Evolutionary conservation across 306 rosid genomes (phyloP).

Genomic region (Trifolium pratense): DNA sequence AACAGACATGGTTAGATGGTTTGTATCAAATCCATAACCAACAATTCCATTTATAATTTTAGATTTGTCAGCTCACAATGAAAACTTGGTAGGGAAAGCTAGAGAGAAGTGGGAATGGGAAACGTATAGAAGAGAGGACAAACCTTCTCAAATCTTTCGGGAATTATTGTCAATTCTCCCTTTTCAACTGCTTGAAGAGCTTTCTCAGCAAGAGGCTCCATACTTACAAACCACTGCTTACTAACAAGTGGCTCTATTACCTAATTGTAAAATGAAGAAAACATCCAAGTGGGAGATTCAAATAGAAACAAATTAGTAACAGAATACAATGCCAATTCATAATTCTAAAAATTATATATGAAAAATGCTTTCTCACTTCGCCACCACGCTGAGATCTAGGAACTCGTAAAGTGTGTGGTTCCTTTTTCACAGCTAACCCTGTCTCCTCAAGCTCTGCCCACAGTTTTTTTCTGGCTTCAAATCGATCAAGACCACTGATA

Average conservation of each 20-base stretch:
- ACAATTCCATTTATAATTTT: background rate
- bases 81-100: conserved; percentile 2
- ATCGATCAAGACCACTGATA: conserved; percentile 92
- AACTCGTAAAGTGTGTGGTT: conserved; percentile 84
- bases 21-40: conserved; percentile 3
- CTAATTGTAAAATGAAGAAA: conserved; percentile 53
- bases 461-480: conserved; percentile 88
- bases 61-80: background rate
- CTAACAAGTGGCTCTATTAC: conserved; percentile 95
- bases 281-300: conserved; percentile 9
- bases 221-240: conserved; percentile 96
- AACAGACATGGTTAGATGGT: background rate
- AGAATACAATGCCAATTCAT: conserved; percentile 26
- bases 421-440: conserved; percentile 82
- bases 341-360: conserved; percentile 30
- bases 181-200: conserved; percentile 83
- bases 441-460: conserved; percentile 98
- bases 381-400: conserved; percentile 99
- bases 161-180: conserved; percentile 82
- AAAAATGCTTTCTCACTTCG: conserved; percentile 65
- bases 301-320: conserved; percentile 16
- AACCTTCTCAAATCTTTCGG: conserved; percentile 97
- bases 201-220: conserved; percentile 94
- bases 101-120: background rate
- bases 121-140: conserved; percentile 14